These are phyloP conservation scores for Pyrenochaeta sp. DNA, from an alignment of 2,329 filamentous ascomycete species.

Conservation along the genomic window DNA sequence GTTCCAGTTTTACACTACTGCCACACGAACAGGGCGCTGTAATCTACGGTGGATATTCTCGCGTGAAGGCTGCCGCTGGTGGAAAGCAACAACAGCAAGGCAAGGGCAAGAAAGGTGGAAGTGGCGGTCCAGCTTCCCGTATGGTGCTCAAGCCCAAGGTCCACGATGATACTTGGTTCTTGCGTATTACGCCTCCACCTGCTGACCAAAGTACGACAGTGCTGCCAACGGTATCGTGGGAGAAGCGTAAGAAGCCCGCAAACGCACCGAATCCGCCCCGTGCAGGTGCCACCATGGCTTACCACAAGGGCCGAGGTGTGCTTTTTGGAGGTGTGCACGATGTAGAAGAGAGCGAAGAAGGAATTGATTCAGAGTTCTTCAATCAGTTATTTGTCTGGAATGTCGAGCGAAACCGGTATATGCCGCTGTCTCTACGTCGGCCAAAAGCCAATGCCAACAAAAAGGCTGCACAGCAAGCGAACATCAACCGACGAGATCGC, in stretches of 20 bases:
- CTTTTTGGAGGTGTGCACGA: conserved; percentile 95
- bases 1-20: conserved; percentile 90
- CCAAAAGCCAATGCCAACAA: conserved; percentile 73
- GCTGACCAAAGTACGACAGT: conserved; percentile 71
- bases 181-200: conserved; percentile 78
- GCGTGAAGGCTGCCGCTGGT: conserved; percentile 73
- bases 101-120: conserved; percentile 55
- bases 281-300: conserved; percentile 91
- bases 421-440: conserved; percentile 80
- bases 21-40: conserved; percentile 91
- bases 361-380: conserved; percentile 97
- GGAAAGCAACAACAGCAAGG: conserved; percentile 65
- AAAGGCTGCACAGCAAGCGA: conserved; percentile 53
- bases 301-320: conserved; percentile 92
- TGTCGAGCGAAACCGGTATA: conserved; percentile 93
- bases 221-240: conserved; percentile 83
- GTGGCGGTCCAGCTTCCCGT: conserved; percentile 67
- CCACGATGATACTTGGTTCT: conserved; percentile 94
- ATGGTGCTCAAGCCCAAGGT: conserved; percentile 86
- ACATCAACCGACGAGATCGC: conserved; percentile 65
- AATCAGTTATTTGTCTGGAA: conserved; percentile 93
- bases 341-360: conserved; percentile 89
- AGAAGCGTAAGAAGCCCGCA: conserved; percentile 88
- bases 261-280: conserved; percentile 85
- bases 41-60: conserved; percentile 91